Conservation (phyloP, 2,329 filamentous ascomycete species). For the Aschersonia sp. region DNA sequence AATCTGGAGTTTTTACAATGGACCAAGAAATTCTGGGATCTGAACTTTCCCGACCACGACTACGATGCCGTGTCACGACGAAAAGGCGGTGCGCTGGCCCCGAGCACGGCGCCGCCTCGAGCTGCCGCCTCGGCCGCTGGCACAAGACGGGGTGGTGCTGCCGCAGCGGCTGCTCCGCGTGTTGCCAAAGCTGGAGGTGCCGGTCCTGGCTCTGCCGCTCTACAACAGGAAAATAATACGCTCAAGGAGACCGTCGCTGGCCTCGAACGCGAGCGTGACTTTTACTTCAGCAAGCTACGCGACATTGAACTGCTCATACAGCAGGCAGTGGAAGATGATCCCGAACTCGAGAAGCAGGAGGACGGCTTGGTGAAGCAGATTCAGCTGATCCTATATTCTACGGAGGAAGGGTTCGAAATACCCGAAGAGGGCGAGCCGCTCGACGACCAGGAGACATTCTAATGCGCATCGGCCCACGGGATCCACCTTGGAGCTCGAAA, state of each 20-base stretch:
- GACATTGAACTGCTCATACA: slow-evolving; percentile 95
- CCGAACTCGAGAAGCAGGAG: slow-evolving; percentile 87
- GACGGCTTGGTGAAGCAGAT: slow-evolving; percentile 88
- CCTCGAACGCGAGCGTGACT: slow-evolving; percentile 90
- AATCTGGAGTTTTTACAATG: slow-evolving; percentile 98
- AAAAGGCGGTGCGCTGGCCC: slow-evolving; percentile 54
- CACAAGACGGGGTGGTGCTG: slow-evolving; percentile 39
- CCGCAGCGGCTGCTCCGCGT: slow-evolving; percentile 36
- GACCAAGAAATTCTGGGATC: slow-evolving; percentile 94
- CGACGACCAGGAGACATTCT: slow-evolving; percentile 73
- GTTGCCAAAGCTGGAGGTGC: slow-evolving; percentile 31
- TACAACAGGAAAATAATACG: slow-evolving; percentile 73
- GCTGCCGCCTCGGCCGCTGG: slow-evolving; percentile 30
- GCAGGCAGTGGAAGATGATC: slow-evolving; percentile 81
- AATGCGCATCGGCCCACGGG: slow-evolving; percentile 6
- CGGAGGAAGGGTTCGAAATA: slow-evolving; percentile 86
- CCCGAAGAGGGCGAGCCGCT: slow-evolving; percentile 60
- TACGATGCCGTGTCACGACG: slow-evolving; percentile 82
- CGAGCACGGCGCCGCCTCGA: slow-evolving; percentile 21
- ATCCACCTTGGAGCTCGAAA: too few relatives aligned
- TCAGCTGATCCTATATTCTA: slow-evolving; percentile 92
- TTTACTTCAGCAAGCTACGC: slow-evolving; percentile 97
- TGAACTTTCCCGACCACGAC: slow-evolving; percentile 92
- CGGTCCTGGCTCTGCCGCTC: slow-evolving; percentile 50
- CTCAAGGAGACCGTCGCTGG: slow-evolving; percentile 93